Evolutionary conservation across 2,329 filamentous ascomycete genomes (phyloP).

Genomic region (Periconia sp.): DNA sequence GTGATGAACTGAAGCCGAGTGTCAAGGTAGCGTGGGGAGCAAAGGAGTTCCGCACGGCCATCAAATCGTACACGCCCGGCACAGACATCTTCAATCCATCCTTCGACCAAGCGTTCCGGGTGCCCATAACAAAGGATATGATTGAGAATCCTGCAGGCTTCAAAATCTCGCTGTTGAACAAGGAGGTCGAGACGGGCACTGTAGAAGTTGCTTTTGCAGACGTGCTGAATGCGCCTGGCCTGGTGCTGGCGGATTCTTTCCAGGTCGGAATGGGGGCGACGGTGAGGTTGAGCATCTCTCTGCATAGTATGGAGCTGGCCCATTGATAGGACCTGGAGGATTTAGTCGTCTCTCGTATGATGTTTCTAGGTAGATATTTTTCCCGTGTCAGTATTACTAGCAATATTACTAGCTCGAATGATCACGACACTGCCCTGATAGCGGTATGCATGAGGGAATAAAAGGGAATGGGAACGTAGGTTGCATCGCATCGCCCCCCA

Average conservation of each 20-base stretch:
- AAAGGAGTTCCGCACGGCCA: constrained; percentile 46
- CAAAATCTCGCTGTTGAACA: constrained; percentile 31
- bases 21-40: constrained; percentile 49
- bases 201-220: constrained; percentile 29
- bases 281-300: constrained; percentile 26
- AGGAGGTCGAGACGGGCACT: constrained; percentile 25
- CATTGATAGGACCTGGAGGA: neutral
- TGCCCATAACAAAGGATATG: constrained; percentile 44
- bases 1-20: constrained; percentile 50
- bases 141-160: constrained; percentile 23
- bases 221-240: constrained; percentile 23
- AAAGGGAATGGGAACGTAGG: no score
- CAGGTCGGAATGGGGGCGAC: constrained; percentile 29
- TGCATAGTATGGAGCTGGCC: constrained; percentile 20
- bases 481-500: no score
- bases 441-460: no score
- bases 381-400: neutral
- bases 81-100: constrained; percentile 53
- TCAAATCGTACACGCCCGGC: constrained; percentile 49
- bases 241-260: constrained; percentile 22
- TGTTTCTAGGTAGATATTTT: neutral
- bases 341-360: neutral
- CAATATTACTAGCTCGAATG: no score
- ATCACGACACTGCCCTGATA: no score
- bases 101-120: constrained; percentile 50